Evolutionary conservation across 345 rosid genomes (phyloP), one percentile per base, ranked within the genome.

Genomic region (Boechera stricta): DNA sequence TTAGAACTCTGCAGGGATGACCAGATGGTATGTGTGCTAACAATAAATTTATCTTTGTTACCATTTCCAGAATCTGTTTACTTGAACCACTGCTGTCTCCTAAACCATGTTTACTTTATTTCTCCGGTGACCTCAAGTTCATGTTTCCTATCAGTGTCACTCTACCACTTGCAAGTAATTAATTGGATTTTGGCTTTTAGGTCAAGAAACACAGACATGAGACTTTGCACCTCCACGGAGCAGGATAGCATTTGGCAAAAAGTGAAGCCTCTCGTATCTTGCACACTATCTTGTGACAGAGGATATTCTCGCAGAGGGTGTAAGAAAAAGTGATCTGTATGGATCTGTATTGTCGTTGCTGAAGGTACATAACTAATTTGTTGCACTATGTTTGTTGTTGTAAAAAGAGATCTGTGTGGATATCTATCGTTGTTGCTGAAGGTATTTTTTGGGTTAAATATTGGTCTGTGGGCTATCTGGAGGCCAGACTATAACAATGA

Each of bases 1-100:
- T 84, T 92, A 76, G 98, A 94, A 85, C 90, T 94, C 79, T 94
- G 77, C 85, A 85, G 97, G 98, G 98, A 66, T 94, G 90, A 82
- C 83, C 97, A 94, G 78, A 72, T 62, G 79, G 97, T 94, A 87
- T 33, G 97, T 73, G 49, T 45, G 47, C n/a, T 15, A 13, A 72
- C 56, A 29, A 74, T 5, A 4, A 64, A 32, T 21, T 29, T 26
- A 24, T 64, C 52, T 5, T 36, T 66, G 13, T 45, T 54, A 60
- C 7, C 10, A 52, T 49, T 35, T 67, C 21, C 55, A 1, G 12
- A 67, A 51, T 12, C 56, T 10, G 52, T 38, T 42, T 2, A 56
- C 29, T 3, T 0, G 9, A 70, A 57, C 55, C 44, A 44, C 16
- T 70, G 18, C 16, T 56, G 24, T 44, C 55, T 55, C 54, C 42